Base-by-base conservation (phyloP, 768 basidiomycete species). In the Russula vinacea region DNA sequence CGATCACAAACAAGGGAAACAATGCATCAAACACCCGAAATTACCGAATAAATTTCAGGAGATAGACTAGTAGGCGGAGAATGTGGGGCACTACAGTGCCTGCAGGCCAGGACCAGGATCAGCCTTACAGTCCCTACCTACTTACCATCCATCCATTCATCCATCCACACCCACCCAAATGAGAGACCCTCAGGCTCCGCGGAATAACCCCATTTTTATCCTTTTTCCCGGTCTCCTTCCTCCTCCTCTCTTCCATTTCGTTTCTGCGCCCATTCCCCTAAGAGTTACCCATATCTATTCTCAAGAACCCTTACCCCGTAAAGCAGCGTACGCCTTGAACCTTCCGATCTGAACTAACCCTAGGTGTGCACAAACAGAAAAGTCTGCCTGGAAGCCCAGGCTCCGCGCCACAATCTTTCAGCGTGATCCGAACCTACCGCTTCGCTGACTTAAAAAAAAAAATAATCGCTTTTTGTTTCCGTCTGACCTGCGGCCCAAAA, bases 331-430 rank as follows among this genome's bases (percentile, higher is more conserved):
- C 2, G 26, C 49, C 13, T 26, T 49, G 5, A 7, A 9, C 22
- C 7, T 22, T 47, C 5, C 22, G n/a, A 13, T 10, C 14, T n/a
- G n/a, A 29, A 16, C 49, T 26, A 50, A 26, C 5, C 49, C n/a
- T n/a, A n/a, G n/a, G n/a, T n/a, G n/a, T n/a, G n/a, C n/a, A n/a
- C n/a, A n/a, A n/a, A n/a, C n/a, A n/a, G 55, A 42, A 56, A 42
- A 42, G 40, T 57, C 56, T 57, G 6, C 26, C 19, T 40, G 49
- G 58, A 50, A 50, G 49, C 49, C 29, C 19, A 19, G 56, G 62
- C 16, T 62, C 62, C 62, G 62, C 49, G 62, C 62, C 62, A 62
- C 56, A 58, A 62, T 19, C 39, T 39, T 39, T 50, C n/a, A 33
- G 39, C 42, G 42, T 29, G 49, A 51, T 37, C 19, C 45, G 45